Evolutionary conservation across 2,329 filamentous ascomycete genomes (phyloP), one percentile per base, ranked within the genome.

Genomic region (Macrophomina tecta): DNA sequence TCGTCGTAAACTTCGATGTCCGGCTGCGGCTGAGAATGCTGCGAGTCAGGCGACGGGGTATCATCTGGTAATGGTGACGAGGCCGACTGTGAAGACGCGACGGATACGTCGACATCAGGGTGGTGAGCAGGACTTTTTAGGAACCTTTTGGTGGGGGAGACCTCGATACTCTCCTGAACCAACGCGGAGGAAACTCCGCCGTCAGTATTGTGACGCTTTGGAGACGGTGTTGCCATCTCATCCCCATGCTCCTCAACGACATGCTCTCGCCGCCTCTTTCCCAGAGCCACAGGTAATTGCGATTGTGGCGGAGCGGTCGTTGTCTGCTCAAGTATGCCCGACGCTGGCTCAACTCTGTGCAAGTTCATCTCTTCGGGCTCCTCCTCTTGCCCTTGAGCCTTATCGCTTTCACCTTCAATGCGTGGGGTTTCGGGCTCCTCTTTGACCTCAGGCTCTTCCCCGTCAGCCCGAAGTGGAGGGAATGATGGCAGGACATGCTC

Each of bases 161-260:
- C 18, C 32, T 66, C 64, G 11, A 66, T 51, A 34, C 64, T 66
- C 18, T 60, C 64, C 16, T 66, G 64, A 6, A 45, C 14, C 9
- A 34, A 40, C 8, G 4, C 14, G 18, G 46, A 45, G 2, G 52
- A 48, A 36, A 8, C 36, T 9, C 49, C 34, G 5, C 8, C 14
- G 14, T 18, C 16, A 11, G 12, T 32, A 6, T 45, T 40, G 18
- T 14, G 52, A 5, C 45, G 42, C 23, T 42, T 48, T n/a, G 34
- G 30, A 18, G 32, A 42, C 4, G 38, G 45, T 1, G 42, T 36
- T 1, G 46, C 36, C 46, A 23, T 30, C 5, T 4, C n/a, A 8
- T 18, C 11, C 30, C 28, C 28, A 28, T 66, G 38, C 5, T 9
- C 45, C 2, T 23, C 5, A 3, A 11, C n/a, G n/a, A 16, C 16